Evolutionary conservation across 768 basidiomycete species (phyloP).

Genomic region (Tylopilus intermedius): DNA sequence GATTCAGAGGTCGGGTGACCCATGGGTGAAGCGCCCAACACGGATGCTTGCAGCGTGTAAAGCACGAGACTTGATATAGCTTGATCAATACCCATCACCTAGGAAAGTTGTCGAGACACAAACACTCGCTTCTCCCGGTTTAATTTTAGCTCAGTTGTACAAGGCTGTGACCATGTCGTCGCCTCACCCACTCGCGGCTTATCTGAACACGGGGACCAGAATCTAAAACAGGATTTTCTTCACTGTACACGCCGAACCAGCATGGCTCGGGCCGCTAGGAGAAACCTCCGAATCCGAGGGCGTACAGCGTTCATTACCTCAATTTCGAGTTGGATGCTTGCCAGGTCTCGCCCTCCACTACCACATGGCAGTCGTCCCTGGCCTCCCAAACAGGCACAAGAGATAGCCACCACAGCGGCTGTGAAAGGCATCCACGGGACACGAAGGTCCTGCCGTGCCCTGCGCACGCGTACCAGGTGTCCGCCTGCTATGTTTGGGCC

Average conservation of each 20-base stretch:
- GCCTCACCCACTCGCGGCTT: background rate
- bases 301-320: conserved; percentile 21
- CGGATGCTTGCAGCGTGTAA: no score
- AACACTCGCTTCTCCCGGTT: no score
- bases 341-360: conserved; percentile 1
- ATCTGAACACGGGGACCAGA: background rate
- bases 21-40: no score
- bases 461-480: conserved; percentile 17
- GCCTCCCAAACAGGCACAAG: background rate
- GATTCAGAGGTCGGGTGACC: no score
- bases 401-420: conserved; percentile 2
- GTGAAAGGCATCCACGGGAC: conserved; percentile 3
- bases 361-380: conserved; percentile 15
- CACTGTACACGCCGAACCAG: conserved; percentile 13
- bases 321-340: background rate
- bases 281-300: conserved; percentile 9
- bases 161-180: no score
- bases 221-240: background rate
- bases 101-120: no score
- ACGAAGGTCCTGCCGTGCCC: conserved; percentile 17
- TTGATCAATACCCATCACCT: no score
- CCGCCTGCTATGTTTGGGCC: conserved; percentile 18
- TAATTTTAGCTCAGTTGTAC: no score
- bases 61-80: no score
- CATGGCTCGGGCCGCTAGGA: conserved; percentile 8